A percentile compares a stretch with the other conserved stretches of the same genome.
Conservation (phyloP, 225 moss, liverwort and hornwort species). For the Lunularia cruciata region DNA sequence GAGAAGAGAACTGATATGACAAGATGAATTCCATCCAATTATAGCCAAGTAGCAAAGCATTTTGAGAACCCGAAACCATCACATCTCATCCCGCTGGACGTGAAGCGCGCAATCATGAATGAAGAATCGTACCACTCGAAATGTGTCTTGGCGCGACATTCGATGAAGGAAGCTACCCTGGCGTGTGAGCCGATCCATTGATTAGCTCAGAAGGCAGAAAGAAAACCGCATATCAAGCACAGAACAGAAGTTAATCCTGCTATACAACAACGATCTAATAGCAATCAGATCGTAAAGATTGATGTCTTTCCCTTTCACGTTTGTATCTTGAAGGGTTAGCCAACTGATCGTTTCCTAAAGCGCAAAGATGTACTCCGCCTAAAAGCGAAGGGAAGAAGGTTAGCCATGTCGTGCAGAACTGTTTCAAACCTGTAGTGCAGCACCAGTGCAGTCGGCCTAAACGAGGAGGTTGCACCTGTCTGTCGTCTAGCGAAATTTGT, state of each 20-base stretch:
- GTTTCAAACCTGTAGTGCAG: not conserved
- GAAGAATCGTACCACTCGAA: conserved; percentile 19
- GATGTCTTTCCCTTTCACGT: no score
- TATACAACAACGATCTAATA: not conserved
- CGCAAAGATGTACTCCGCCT: not conserved
- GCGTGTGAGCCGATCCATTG: conserved; percentile 26
- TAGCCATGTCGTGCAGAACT: not conserved
- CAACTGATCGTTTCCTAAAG: not conserved
- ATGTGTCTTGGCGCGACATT: conserved; percentile 29
- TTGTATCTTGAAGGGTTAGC: not conserved
- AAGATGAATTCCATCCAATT: no score
- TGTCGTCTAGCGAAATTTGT: conserved; percentile 1
- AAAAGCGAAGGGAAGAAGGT: not conserved
- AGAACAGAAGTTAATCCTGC: not conserved
- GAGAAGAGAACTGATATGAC: not conserved
- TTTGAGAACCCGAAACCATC: not conserved
- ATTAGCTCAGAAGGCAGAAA: not conserved
- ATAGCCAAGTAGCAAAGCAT: not conserved
- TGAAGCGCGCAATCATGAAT: not conserved
- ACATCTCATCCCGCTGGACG: no score
- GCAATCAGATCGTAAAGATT: not conserved
- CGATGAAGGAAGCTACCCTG: conserved; percentile 35
- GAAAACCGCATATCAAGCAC: not conserved
- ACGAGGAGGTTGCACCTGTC: not conserved
- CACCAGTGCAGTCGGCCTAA: not conserved